Base-by-base conservation (phyloP, 2,329 filamentous ascomycete species). In the Colletotrichum orchidophilum region DNA sequence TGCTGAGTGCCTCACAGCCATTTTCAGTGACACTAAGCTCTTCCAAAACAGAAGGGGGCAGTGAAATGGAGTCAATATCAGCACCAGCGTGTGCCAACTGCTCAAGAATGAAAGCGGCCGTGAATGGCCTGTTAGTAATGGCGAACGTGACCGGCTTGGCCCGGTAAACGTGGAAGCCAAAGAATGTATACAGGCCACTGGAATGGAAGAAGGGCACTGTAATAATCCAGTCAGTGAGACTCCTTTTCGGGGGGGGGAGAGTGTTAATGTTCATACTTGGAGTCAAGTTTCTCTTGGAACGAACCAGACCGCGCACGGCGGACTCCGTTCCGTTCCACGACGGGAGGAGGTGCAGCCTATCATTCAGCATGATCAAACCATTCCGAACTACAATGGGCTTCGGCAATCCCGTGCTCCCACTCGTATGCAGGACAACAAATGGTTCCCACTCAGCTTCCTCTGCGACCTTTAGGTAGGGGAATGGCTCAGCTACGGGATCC, bases 341-440 rank as follows among this genome's bases (percentile, higher is more conserved):
- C 0, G 75, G 76, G 1, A 78, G 52, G 3, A 75, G 55, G 27
- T 78, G 78, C 5, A 50, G 46, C n/a, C 64, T 70, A 62, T 86
- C 83, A 3, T 63, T 68, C 21, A 81, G 74, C 2, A 81, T 77
- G 21, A 82, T n/a, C 75, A 82, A 77, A 18, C 84, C 84, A 5
- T 84, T 79, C 5, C 74, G 74, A 29, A 78, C 74, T 5, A 83
- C 70, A 27, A 87, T 78, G 1, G 84, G 83, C 74, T 84, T 85
- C 0, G 84, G 84, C 2, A 84, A 76, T 1, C 84, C 84, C 0
- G 84, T 85, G 55, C 80, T 83, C 18, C 84, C 84, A 59, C 82
- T 84, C 1, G 84, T 86, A 73, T 86, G 84, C 12, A 85, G 74
- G 1, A 85, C 77, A 3, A 80, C 46, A 3, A 82, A 60, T 0